Conservation (phyloP, 257 asterid genomes). For the Solanum phureja region DNA sequence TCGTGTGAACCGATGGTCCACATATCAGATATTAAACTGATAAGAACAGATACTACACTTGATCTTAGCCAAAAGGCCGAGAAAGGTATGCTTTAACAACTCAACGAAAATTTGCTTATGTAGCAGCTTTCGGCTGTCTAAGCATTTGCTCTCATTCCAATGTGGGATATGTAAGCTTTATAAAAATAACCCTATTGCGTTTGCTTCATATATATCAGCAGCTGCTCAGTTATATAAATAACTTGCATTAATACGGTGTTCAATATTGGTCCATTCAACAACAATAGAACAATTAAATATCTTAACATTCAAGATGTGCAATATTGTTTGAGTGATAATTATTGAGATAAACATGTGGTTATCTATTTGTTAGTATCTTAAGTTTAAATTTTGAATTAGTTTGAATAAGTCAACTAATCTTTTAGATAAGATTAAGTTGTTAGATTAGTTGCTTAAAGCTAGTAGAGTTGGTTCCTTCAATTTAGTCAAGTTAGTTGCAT, state of each 20-base stretch:
- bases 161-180: not conserved
- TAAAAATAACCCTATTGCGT: not conserved
- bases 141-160: fast-evolving
- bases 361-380: too few species aligned
- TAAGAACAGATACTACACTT: conserved; percentile 30
- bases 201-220: not conserved
- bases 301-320: not conserved
- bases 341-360: too few species aligned
- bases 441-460: too few species aligned
- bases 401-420: too few species aligned
- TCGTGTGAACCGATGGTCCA: fast-evolving
- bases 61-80: conserved; percentile 39
- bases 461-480: too few species aligned
- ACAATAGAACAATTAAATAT: not conserved
- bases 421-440: too few species aligned
- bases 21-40: conserved; percentile 11
- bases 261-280: too few species aligned
- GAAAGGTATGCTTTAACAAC: conserved; percentile 14
- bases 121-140: not conserved
- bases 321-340: not conserved
- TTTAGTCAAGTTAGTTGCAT: too few species aligned
- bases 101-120: not conserved
- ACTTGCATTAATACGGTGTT: not conserved
- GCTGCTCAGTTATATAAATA: not conserved
- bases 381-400: too few species aligned